Evolutionary conservation across 169 alveolate species (phyloP).

Genomic region (Miamiensis avidus): DNA sequence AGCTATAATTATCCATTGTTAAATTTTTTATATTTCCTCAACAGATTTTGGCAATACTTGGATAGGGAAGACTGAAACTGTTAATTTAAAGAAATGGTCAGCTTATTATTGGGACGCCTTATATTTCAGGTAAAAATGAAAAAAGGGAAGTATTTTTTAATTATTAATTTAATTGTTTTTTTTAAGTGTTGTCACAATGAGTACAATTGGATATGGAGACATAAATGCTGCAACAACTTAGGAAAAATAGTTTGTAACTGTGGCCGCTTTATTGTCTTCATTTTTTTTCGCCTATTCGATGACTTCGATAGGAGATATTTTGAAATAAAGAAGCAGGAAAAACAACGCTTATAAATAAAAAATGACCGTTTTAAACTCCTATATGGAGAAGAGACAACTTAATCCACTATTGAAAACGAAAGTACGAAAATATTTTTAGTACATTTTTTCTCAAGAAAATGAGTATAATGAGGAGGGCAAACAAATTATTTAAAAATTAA

Average conservation of each 20-base stretch:
- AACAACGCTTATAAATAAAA: too few relatives aligned
- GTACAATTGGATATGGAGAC: not conserved
- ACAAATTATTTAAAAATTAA: too few relatives aligned
- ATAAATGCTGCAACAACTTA: not conserved
- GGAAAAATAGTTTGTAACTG: not conserved
- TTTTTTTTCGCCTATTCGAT: not conserved
- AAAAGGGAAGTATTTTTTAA: too few relatives aligned
- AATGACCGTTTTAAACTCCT: not conserved
- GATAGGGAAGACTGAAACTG: not conserved
- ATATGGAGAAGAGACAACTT: not conserved
- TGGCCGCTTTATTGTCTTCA: not conserved
- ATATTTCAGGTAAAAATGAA: too few relatives aligned
- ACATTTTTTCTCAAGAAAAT: not conserved
- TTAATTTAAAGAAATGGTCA: not conserved
- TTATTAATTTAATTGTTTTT: too few relatives aligned
- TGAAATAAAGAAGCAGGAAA: not conserved
- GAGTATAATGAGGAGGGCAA: not conserved
- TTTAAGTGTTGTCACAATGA: not conserved
- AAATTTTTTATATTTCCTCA: too few relatives aligned
- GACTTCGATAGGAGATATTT: not conserved
- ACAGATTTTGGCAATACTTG: too few relatives aligned
- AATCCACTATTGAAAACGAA: not conserved
- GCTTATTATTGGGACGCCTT: not conserved
- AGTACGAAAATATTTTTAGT: not conserved
- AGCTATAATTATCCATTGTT: too few relatives aligned